Evolutionary conservation across 2,329 filamentous ascomycete species (phyloP), one percentile per base, ranked within the genome.

Genomic region (Magnaporthales sp.): DNA sequence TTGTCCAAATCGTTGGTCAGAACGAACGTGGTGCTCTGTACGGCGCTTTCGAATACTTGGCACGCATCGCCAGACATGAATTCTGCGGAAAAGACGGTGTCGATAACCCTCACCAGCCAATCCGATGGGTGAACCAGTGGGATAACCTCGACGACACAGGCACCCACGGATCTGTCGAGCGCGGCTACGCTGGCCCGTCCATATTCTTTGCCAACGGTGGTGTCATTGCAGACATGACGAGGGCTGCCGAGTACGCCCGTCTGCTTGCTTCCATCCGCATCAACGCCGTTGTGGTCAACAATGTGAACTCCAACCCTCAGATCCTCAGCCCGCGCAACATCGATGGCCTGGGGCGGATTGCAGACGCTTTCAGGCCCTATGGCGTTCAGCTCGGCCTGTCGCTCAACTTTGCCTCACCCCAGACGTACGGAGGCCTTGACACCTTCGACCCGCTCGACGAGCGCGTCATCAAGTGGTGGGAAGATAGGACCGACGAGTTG

Each of bases 61-160:
- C 85, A 1, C 81, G 84, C 74, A 78, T 91, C n/a, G 85, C 83
- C 0, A 87, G 87, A 73, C 84, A 81, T 27, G 83, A 87, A 62
- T 78, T 86, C 67, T 79, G 80, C 0, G 70, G 78, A 1, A 78
- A 81, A 0, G 73, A 80, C 4, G 80, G 81, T 62, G 76, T 80
- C 2, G 82, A 81, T 9, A 89, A 84, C 69, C 87, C 88, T 0
- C 80, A 82, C 67, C 86, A 84, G 0, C 84, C 84, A 0, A 83
- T 91, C 58, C 82, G 89, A 69, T 91, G 89, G 89, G 83, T 86
- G 0, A 91, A 91, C 71, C 84, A 91, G 70, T 91, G 89, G 89
- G 88, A 91, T 73, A 91, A 91, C 70, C 78, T 91, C 73, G 83
- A 89, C 67, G 63, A 64, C 10, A 51, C 32, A 11, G 63, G 63